Conservation (phyloP, 2,329 filamentous ascomycete genomes). For the Penicillium fuscoglaucum region DNA sequence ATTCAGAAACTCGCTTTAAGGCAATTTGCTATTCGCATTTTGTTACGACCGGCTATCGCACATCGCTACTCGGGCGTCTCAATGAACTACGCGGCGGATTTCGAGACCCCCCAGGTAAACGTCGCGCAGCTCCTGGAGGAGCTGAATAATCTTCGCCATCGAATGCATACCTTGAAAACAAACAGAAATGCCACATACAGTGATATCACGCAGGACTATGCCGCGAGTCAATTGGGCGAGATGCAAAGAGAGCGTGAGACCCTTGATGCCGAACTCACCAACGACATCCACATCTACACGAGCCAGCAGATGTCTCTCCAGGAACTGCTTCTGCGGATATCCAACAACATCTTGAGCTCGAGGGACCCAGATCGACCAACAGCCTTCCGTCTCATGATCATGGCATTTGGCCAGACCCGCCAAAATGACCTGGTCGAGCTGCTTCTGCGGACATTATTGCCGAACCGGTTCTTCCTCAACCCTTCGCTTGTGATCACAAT, state of each 20-base stretch:
- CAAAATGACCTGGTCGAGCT: slow-evolving; percentile 44
- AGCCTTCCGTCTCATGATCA: slow-evolving; percentile 37
- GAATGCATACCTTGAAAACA: slow-evolving; percentile 35
- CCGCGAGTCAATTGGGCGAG: slow-evolving; percentile 19
- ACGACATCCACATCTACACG: slow-evolving; percentile 33
- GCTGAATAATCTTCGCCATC: slow-evolving; percentile 33
- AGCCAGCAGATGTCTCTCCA: slow-evolving; percentile 35
- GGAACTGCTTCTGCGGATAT: slow-evolving; percentile 38
- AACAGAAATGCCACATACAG: slow-evolving; percentile 27
- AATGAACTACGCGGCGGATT: slow-evolving; percentile 35
- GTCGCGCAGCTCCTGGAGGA: slow-evolving; percentile 36
- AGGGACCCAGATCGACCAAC: slow-evolving; percentile 40
- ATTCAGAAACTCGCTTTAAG: slow-evolving; percentile 42
- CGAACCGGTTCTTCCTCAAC: slow-evolving; percentile 39
- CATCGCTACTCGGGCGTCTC: slow-evolving; percentile 40
- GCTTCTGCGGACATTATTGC: slow-evolving; percentile 40
- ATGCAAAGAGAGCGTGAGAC: slow-evolving; percentile 18
- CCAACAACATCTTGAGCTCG: slow-evolving; percentile 38
- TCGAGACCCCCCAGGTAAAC: slow-evolving; percentile 31
- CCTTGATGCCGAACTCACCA: slow-evolving; percentile 33
- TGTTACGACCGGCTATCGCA: slow-evolving; percentile 42
- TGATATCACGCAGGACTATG: slow-evolving; percentile 35
- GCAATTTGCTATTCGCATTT: slow-evolving; percentile 41
- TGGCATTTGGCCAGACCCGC: slow-evolving; percentile 39
- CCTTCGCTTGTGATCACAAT: slow-evolving; percentile 40